Evolutionary conservation across 352 stramenopile genomes (phyloP).

Genomic region (Phytopythium litorale): DNA sequence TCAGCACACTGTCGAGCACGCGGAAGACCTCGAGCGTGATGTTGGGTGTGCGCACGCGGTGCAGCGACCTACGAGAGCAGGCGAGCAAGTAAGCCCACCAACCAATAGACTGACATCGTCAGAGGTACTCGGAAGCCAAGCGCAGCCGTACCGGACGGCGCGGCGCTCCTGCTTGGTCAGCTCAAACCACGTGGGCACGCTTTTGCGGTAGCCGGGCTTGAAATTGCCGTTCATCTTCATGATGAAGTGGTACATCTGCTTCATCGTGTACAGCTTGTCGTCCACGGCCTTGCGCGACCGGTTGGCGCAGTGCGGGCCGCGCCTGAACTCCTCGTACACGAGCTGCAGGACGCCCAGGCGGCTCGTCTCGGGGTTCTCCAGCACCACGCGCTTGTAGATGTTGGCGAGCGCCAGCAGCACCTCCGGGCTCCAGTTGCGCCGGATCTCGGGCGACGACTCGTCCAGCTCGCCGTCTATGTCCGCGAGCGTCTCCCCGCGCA

Average conservation of each 20-base stretch:
- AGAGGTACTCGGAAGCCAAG: neutral
- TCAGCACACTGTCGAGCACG: conserved; percentile 52
- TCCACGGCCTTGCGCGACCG: conserved; percentile 59
- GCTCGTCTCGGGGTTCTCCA: conserved; percentile 26
- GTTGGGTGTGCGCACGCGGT: conserved; percentile 53
- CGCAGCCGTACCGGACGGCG: conserved; percentile 22
- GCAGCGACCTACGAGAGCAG: conserved; percentile 19
- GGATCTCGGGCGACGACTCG: conserved; percentile 32
- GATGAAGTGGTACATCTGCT: conserved; percentile 77
- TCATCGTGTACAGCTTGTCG: conserved; percentile 64
- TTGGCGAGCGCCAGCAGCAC: conserved; percentile 52
- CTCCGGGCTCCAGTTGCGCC: conserved; percentile 49
- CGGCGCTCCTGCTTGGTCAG: conserved; percentile 51
- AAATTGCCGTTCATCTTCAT: conserved; percentile 50
- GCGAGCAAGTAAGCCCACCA: neutral
- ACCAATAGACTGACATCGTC: too few relatives aligned
- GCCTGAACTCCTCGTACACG: conserved; percentile 51
- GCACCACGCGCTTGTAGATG: conserved; percentile 46
- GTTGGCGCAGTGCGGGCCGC: conserved; percentile 33
- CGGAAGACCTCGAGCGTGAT: conserved; percentile 54
- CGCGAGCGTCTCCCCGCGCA: neutral
- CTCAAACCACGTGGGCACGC: conserved; percentile 51
- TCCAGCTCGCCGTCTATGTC: conserved; percentile 20
- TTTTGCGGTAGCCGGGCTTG: conserved; percentile 19
- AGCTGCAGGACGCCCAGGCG: conserved; percentile 40